These are phyloP conservation scores for Ascochyta clinopodiicola DNA, from an alignment of 2,329 filamentous ascomycete species.

Conservation along the genomic window DNA sequence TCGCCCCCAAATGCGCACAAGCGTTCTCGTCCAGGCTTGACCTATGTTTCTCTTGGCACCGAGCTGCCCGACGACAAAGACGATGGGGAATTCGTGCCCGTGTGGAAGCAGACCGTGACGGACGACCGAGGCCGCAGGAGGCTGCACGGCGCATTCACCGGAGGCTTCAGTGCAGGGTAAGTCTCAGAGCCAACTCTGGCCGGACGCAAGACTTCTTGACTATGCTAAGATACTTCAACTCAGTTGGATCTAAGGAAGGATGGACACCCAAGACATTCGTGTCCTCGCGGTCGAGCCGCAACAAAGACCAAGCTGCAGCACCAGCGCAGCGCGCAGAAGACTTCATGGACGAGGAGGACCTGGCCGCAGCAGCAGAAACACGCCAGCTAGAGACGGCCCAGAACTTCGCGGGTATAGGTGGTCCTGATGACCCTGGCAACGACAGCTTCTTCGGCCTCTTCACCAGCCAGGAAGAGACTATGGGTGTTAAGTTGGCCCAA, in stretches of 20 bases:
- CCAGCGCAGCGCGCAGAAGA: conserved; percentile 81
- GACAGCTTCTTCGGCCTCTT: conserved; percentile 75
- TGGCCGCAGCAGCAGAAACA: conserved; percentile 83
- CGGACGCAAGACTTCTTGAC: conserved; percentile 43
- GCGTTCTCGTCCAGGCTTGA: conserved; percentile 68
- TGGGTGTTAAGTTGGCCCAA: conserved; percentile 83
- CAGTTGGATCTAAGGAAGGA: conserved; percentile 96
- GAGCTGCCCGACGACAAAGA: conserved; percentile 83
- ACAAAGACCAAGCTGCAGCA: conserved; percentile 66
- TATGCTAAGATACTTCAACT: conserved; percentile 85
- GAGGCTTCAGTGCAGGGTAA: conserved; percentile 95
- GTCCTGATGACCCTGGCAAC: conserved; percentile 60
- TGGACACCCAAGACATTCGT: conserved; percentile 94
- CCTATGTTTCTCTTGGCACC: conserved; percentile 65
- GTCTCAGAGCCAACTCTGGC: conserved; percentile 42
- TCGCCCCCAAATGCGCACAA: conserved; percentile 64
- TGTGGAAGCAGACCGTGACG: conserved; percentile 98
- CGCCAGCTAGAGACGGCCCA: conserved; percentile 75
- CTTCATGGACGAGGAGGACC: conserved; percentile 98
- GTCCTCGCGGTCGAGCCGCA: conserved; percentile 82
- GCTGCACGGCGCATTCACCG: conserved; percentile 94
- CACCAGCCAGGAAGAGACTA: conserved; percentile 75
- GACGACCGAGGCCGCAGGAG: conserved; percentile 91
- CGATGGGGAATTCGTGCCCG: conserved; percentile 87
- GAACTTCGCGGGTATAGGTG: conserved; percentile 78